Base-by-base conservation (phyloP, 1,284 basidiomycete genomes). In the Microstroma glucosiphilum region DNA sequence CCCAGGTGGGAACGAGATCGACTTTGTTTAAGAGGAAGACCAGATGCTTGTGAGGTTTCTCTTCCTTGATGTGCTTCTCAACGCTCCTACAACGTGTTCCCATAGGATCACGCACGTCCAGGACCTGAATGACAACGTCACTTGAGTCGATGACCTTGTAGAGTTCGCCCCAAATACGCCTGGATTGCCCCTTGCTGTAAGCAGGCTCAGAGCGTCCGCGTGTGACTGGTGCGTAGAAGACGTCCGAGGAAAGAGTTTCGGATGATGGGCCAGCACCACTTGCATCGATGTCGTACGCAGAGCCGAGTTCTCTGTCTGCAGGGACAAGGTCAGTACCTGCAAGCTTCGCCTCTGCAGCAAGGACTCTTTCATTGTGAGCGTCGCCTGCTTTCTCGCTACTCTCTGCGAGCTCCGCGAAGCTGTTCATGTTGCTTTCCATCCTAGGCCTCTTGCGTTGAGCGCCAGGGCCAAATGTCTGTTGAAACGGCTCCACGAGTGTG, bases 71-170 rank as follows among this genome's bases (percentile, higher is more conserved):
- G 77, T 90, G 96, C 70, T 94, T 91, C 63, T 97, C 86, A 21
- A 97, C 91, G 40, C 90, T 93, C 79, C 92, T 88, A 82, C 96
- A 98, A 72, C 96, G 85, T n/a, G 96, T 97, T 15, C 96, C 96
- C 58, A 96, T 80, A 0, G 94, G 94, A 80, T 98, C 94, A 60
- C 94, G 86, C 37, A 93, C 94, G 81, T 99, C 96, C 67, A 99
- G 83, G 56, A 99, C 87, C 80, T 98, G 96, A 48, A 98, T 85
- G 67, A 99, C 86, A 55, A 98, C 92, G 78, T 99, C 94, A 9
- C 91, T 96, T 1, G 92, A 96, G 80, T 99, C 96, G 75, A 99
- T 93, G 69, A 99, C 96, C 81, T 99, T 99, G 85, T 98, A 98
- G 25, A 98, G 83, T 80, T 99, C 94, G 66, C 91, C 93, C 82